phyloP scores from a whole-genome alignment of 2,329 filamentous ascomycete genomes.

The Colletotrichum trifolii region DNA sequence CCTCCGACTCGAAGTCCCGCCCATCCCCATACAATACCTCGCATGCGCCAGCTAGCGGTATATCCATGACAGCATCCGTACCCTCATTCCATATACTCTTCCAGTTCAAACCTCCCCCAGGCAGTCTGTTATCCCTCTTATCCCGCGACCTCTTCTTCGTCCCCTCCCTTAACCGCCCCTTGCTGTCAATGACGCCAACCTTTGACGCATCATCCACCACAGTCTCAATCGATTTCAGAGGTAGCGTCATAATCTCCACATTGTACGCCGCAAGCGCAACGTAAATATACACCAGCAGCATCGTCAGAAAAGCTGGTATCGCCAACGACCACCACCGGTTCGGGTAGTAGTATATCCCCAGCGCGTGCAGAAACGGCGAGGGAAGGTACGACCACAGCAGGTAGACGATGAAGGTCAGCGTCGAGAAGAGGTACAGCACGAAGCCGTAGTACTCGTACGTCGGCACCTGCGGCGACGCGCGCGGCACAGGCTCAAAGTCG shows the following conservation, averaged over 20 bases:
- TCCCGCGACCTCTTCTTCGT: constrained; percentile 44
- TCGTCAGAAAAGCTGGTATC: constrained; percentile 89
- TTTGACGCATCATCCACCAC: constrained; percentile 91
- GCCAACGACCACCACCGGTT: constrained; percentile 98
- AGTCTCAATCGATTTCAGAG: constrained; percentile 83
- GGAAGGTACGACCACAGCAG: constrained; percentile 90
- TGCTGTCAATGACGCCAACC: constrained; percentile 82
- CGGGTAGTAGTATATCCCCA: constrained; percentile 97
- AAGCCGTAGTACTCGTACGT: constrained; percentile 99
- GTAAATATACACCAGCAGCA: constrained; percentile 91
- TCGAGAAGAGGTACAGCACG: constrained; percentile 91
- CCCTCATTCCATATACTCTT: constrained; percentile 87
- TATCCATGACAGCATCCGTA: constrained; percentile 97
- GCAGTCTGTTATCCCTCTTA: constrained; percentile 50
- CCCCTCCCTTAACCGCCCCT: constrained; percentile 62
- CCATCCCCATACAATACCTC: constrained; percentile 87
- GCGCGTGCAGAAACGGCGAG: constrained; percentile 87
- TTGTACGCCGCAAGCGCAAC: constrained; percentile 93
- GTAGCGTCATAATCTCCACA: constrained; percentile 85
- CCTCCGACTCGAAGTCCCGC: constrained; percentile 44
- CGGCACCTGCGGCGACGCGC: constrained; percentile 92
- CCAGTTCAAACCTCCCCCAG: constrained; percentile 71
- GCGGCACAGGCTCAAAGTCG: constrained; percentile 81
- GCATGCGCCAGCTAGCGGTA: constrained; percentile 93
- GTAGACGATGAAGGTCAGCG: constrained; percentile 79